Conservation (phyloP, 2,329 filamentous ascomycete species). For the Alternaria alternata region DNA sequence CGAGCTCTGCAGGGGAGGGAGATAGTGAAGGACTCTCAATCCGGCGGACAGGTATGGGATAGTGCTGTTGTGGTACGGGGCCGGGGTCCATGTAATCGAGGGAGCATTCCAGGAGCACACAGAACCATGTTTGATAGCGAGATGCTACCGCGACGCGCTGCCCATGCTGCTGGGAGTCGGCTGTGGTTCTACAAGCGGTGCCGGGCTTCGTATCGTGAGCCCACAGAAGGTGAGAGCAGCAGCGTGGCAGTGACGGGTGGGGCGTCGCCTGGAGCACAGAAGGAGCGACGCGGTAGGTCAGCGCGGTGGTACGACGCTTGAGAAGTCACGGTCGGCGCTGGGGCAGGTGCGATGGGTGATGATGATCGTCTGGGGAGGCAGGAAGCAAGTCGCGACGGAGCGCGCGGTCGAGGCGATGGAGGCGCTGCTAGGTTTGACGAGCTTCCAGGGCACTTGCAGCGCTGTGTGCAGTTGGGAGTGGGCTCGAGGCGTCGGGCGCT, state of each 20-base stretch:
- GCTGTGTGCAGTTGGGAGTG: conserved; percentile 7
- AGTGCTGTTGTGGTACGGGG: conserved; percentile 48
- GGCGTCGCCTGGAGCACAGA: conserved; percentile 23
- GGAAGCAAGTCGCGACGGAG: not conserved
- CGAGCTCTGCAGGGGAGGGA: conserved; percentile 27
- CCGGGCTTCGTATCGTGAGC: conserved; percentile 10
- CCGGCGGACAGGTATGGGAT: conserved; percentile 52
- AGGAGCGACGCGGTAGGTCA: conserved; percentile 34
- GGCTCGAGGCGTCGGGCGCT: conserved; percentile 15
- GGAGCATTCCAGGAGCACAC: conserved; percentile 44
- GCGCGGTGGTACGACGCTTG: conserved; percentile 17
- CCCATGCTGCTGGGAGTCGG: conserved; percentile 44
- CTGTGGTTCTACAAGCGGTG: conserved; percentile 16
- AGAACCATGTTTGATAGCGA: conserved; percentile 43
- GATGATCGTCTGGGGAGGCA: conserved; percentile 9
- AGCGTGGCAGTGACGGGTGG: conserved; percentile 19
- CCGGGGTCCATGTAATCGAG: conserved; percentile 49
- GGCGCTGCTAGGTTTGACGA: conserved; percentile 12
- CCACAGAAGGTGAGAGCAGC: conserved; percentile 12
- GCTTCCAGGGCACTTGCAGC: conserved; percentile 11
- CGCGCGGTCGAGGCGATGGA: conserved; percentile 4
- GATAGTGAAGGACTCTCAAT: conserved; percentile 36
- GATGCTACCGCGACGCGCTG: conserved; percentile 42
- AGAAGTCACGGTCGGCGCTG: conserved; percentile 14
- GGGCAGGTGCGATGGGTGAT: conserved; percentile 14